Evolutionary conservation across 1,284 basidiomycete genomes (phyloP).

Genomic region (Entoloma clypeatum): DNA sequence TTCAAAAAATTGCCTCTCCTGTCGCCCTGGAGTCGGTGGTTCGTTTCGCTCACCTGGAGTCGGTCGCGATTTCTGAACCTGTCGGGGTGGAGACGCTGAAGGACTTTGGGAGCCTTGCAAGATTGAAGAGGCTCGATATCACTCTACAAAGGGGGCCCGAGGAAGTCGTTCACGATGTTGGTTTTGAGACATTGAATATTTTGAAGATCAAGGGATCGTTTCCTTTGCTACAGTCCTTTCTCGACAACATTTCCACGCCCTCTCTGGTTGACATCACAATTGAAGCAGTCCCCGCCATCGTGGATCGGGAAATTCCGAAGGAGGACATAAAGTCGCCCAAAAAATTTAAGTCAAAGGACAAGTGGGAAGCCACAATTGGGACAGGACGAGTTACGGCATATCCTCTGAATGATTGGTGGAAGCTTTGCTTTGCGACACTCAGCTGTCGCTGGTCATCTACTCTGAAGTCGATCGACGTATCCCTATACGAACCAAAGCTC

Average conservation of each 20-base stretch:
- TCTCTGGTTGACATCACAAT: background rate
- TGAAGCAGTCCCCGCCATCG: background rate
- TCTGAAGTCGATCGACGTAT: background rate
- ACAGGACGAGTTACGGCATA: background rate
- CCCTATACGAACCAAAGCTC: background rate
- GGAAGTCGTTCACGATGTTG: background rate
- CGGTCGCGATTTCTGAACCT: background rate
- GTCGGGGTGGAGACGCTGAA: background rate
- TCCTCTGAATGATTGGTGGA: background rate
- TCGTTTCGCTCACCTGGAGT: background rate
- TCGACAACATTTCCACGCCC: background rate
- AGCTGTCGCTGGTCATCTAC: constrained; percentile 1
- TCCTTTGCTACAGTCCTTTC: background rate
- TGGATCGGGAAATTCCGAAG: background rate
- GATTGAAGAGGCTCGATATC: background rate
- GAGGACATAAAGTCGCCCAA: background rate
- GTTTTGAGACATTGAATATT: background rate
- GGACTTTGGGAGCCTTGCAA: background rate
- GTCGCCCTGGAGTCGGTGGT: background rate
- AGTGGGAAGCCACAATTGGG: background rate
- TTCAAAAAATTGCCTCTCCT: background rate
- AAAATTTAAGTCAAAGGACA: background rate
- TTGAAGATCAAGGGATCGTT: background rate
- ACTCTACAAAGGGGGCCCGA: background rate
- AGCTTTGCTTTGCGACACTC: background rate